Conservation (phyloP, 2,329 filamentous ascomycete genomes). For the Cadophora malorum region DNA sequence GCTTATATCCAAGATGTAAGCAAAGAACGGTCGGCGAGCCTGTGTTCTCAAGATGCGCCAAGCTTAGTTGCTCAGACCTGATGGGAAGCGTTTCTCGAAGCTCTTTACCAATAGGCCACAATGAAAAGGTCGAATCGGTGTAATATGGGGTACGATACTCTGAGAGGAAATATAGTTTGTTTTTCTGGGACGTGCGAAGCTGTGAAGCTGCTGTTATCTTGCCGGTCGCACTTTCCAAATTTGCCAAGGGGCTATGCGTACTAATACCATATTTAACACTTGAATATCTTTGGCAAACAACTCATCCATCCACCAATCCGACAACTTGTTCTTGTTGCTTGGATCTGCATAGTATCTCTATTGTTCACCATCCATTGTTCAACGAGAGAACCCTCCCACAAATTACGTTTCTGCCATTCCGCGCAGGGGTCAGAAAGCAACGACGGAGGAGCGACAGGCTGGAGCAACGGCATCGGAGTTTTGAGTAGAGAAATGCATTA, state of each 20-base stretch:
- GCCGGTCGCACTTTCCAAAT: not conserved
- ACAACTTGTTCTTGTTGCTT: not conserved
- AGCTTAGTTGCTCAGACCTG: too few relatives aligned
- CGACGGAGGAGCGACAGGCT: too few relatives aligned
- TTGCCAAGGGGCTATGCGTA: not conserved
- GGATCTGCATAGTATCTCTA: not conserved
- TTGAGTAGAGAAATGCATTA: not conserved
- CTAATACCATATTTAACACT: not conserved
- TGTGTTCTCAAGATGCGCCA: too few relatives aligned
- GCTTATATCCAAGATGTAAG: too few relatives aligned
- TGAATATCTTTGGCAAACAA: not conserved
- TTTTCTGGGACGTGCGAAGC: not conserved
- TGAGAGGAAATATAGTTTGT: too few relatives aligned
- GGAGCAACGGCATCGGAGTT: not conserved
- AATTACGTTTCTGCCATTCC: not conserved
- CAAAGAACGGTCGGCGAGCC: too few relatives aligned
- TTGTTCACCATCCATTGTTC: not conserved
- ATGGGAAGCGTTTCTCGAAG: too few relatives aligned
- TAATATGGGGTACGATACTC: too few relatives aligned
- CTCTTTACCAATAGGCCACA: too few relatives aligned
- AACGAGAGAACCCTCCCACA: not conserved
- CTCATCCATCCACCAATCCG: not conserved
- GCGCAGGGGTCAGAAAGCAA: not conserved
- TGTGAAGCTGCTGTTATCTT: not conserved
- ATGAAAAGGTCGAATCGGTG: too few relatives aligned